Evolutionary conservation across 345 rosid species (phyloP), one percentile per base, ranked within the genome.

Genomic region (Eutrema heterophyllum): DNA sequence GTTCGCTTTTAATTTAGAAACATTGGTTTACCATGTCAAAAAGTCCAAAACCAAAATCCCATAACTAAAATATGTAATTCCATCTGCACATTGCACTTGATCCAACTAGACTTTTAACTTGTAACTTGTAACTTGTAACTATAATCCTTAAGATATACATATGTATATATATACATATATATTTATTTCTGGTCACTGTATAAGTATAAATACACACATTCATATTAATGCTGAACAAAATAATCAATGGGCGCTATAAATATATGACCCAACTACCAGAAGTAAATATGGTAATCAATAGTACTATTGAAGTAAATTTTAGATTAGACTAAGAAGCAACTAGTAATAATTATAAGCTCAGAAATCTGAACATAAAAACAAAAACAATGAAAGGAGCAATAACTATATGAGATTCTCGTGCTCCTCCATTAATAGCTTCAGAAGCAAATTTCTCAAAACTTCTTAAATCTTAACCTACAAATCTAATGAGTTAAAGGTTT

Each of bases 201-300:
- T 66, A 72, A 74, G 60, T 66, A 56, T 46, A 30, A 67, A 67
- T 41, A 48, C 72, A 67, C 49, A 16, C 64, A 60, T 52, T 75
- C 44, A 36, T 43, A 61, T 52, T 36, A 60, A 68, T 60, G 74
- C 10, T 50, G 62, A 59, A 67, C 52, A 33, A 49, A 51, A 59
- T 10, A 68, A 75, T 57, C 75, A 80, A 75, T 74, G 70, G 50
- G 38, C 18, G 41, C 54, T 71, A 66, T 72, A 44, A 80, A 76
- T 76, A 76, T 46, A 55, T 63, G 75, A 70, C 39, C 76, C 80
- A 70, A 76, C 79, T 30, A 70, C 72, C 80, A 77, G 40, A 70
- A 64, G 49, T 76, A 70, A 76, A 76, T 70, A 53, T 46, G 18
- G 70, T 64, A 61, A 68, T 75, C 44, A 76, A 70, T 76, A 21